Evolutionary conservation across 164 flowering plant genomes (phyloP).

Genomic region (Stephania yunnanensis): DNA sequence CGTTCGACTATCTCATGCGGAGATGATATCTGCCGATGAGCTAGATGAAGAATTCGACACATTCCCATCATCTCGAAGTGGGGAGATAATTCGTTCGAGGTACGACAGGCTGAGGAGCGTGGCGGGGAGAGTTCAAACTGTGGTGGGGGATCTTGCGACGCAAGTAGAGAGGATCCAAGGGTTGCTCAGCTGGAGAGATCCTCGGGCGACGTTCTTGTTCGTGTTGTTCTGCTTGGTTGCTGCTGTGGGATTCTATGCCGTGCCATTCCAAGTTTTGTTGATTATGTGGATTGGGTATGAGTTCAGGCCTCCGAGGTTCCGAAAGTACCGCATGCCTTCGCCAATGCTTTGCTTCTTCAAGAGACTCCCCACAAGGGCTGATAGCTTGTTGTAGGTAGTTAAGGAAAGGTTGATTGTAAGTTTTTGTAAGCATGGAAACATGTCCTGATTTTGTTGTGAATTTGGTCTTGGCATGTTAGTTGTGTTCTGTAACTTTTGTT

Average conservation of each 20-base stretch:
- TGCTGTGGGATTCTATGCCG: slow-evolving; percentile 19
- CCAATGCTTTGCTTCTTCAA: slow-evolving; percentile 26
- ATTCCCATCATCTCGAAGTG: slow-evolving; percentile 24
- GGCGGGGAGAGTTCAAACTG: slow-evolving; percentile 27
- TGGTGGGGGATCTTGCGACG: slow-evolving; percentile 28
- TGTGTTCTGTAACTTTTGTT: not conserved
- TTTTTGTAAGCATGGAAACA: not conserved
- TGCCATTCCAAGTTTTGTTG: slow-evolving; percentile 22
- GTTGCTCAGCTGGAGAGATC: slow-evolving; percentile 31
- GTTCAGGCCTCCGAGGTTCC: slow-evolving; percentile 25
- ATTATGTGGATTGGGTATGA: slow-evolving; percentile 14
- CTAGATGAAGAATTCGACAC: slow-evolving; percentile 34
- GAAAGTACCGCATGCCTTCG: slow-evolving; percentile 24
- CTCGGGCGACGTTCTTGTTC: slow-evolving; percentile 24
- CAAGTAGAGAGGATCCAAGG: slow-evolving; percentile 27
- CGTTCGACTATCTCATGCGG: slow-evolving; percentile 25
- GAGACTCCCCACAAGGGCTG: slow-evolving; percentile 25
- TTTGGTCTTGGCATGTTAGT: not conserved
- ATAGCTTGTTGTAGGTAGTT: slow-evolving; percentile 21
- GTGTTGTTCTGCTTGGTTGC: slow-evolving; percentile 17
- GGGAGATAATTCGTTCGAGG: slow-evolving; percentile 27
- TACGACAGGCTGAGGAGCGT: slow-evolving; percentile 29
- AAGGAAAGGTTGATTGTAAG: not conserved
- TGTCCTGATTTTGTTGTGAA: not conserved
- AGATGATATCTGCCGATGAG: slow-evolving; percentile 21